These are phyloP conservation scores for Russula sp. DNA, from an alignment of 768 basidiomycete genomes.

Conservation along the genomic window DNA sequence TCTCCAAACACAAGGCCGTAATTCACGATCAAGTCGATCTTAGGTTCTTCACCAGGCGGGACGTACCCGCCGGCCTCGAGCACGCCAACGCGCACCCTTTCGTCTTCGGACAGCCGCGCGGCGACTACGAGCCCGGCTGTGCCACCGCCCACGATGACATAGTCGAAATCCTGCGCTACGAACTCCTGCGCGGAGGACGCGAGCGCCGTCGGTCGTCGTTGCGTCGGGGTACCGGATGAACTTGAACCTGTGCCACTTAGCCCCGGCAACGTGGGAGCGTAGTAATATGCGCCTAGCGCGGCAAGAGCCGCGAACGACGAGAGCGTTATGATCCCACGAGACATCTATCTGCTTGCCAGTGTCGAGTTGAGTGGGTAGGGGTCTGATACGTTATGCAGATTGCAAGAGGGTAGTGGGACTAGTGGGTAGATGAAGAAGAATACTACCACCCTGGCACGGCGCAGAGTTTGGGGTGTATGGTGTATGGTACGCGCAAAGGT, in stretches of 20 bases:
- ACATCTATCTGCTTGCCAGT: constrained; percentile 3
- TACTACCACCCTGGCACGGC: neutral
- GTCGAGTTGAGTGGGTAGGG: neutral
- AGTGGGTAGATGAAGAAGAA: neutral
- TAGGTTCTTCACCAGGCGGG: constrained; percentile 23
- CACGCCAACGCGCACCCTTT: constrained; percentile 28
- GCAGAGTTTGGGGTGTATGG: neutral
- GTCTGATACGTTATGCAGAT: neutral
- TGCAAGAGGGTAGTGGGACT: neutral
- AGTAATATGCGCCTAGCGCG: constrained; percentile 18
- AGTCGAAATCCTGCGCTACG: constrained; percentile 24
- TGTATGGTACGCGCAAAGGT: neutral
- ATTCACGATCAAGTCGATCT: constrained; percentile 23
- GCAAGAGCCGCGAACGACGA: constrained; percentile 9
- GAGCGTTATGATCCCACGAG: constrained; percentile 1
- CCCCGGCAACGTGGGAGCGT: neutral
- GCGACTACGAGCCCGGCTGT: constrained; percentile 38
- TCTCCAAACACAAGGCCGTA: constrained; percentile 27
- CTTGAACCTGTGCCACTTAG: neutral
- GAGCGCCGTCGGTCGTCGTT: constrained; percentile 12
- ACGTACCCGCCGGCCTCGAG: constrained; percentile 37
- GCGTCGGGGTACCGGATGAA: no score
- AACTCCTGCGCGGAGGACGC: constrained; percentile 19
- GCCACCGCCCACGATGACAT: constrained; percentile 27
- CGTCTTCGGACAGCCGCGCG: constrained; percentile 33